phyloP scores from a whole-genome alignment of 2,329 filamentous ascomycete species.

The Diaporthe citri region DNA sequence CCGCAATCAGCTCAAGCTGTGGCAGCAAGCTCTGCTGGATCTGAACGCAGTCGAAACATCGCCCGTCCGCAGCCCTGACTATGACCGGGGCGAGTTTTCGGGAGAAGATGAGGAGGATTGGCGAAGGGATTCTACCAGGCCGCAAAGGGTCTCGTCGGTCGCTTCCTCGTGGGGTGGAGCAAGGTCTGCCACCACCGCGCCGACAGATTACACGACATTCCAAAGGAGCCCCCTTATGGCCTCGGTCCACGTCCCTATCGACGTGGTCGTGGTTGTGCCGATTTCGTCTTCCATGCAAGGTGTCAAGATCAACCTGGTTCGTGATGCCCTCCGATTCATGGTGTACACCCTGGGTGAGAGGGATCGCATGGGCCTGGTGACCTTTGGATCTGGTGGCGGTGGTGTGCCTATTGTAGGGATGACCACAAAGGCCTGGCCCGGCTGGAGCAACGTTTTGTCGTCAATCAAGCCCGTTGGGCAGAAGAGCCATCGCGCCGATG shows the following conservation, averaged over 20 bases:
- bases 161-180: slow-evolving; percentile 85
- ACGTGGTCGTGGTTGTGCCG: slow-evolving; percentile 95
- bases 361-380: slow-evolving; percentile 96
- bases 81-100: slow-evolving; percentile 81
- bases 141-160: slow-evolving; percentile 83
- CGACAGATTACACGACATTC: slow-evolving; percentile 90
- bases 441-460: slow-evolving; percentile 87
- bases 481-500: slow-evolving; percentile 95
- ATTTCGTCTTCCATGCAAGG: slow-evolving; percentile 99
- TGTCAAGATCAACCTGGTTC: slow-evolving; percentile 95
- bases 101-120: slow-evolving; percentile 92
- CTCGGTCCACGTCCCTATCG: slow-evolving; percentile 88
- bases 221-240: slow-evolving; percentile 62
- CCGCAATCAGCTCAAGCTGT: slow-evolving; percentile 85
- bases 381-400: slow-evolving; percentile 93
- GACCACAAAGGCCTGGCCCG: slow-evolving; percentile 94
- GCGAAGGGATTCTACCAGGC: slow-evolving; percentile 68
- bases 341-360: slow-evolving; percentile 90
- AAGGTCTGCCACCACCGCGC: slow-evolving; percentile 87
- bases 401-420: slow-evolving; percentile 97
- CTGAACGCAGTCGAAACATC: slow-evolving; percentile 79
- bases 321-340: slow-evolving; percentile 92
- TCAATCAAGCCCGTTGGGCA: slow-evolving; percentile 95
- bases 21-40: slow-evolving; percentile 89
- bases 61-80: slow-evolving; percentile 77